Evolutionary conservation across 805 yeast species (phyloP).

Genomic region (Pichia membranifaciens): DNA sequence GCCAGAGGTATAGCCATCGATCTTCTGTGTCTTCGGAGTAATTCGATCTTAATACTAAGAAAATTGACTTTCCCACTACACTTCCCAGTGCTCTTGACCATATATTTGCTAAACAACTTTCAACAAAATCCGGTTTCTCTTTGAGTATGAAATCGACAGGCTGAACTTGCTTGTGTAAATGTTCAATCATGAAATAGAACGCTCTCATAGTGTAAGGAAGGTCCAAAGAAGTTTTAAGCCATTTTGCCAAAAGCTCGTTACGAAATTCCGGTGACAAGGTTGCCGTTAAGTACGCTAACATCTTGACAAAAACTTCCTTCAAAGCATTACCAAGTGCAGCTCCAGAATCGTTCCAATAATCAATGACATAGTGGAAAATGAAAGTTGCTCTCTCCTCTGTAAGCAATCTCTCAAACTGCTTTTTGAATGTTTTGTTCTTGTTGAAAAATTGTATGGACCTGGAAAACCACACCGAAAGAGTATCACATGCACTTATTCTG

Average conservation of each 20-base stretch:
- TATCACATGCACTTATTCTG: conserved; percentile 48
- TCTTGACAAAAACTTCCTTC: conserved; percentile 51
- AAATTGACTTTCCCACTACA: conserved; percentile 54
- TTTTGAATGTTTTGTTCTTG: conserved; percentile 1
- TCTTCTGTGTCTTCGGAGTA: conserved; percentile 17
- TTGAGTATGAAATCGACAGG: conserved; percentile 36
- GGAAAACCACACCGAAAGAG: conserved; percentile 58
- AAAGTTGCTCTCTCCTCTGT: conserved; percentile 22
- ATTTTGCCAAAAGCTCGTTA: conserved; percentile 30
- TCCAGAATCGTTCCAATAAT: conserved; percentile 65
- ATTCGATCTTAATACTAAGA: conserved; percentile 35
- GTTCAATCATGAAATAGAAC: conserved; percentile 54
- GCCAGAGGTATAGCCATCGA: conserved; percentile 53
- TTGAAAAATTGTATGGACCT: conserved; percentile 41
- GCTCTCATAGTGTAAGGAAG: conserved; percentile 52
- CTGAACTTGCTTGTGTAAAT: conserved; percentile 44
- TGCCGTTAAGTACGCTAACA: conserved; percentile 34
- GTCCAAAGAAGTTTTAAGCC: conserved; percentile 42
- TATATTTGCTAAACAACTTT: conserved; percentile 44
- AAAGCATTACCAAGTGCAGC: conserved; percentile 68
- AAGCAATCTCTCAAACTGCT: conserved; percentile 9
- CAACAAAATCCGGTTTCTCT: conserved; percentile 41
- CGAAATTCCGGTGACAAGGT: conserved; percentile 10
- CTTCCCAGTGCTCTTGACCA: conserved; percentile 58
- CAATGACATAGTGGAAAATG: conserved; percentile 51